These are phyloP conservation scores for Claviceps purpurea DNA, from an alignment of 2,329 filamentous ascomycete genomes.

Conservation along the genomic window DNA sequence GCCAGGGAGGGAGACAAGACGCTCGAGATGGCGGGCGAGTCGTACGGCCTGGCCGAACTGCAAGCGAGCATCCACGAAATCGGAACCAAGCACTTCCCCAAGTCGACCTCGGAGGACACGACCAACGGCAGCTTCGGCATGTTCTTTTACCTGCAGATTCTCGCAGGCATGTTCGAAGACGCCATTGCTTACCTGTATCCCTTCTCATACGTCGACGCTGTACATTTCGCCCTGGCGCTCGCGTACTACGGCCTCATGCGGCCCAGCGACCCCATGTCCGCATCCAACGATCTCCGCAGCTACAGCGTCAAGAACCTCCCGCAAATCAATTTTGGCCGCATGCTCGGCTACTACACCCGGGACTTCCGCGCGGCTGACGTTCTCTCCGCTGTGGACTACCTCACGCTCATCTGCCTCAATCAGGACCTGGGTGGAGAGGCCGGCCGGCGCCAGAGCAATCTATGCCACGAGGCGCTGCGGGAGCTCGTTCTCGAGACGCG, in stretches of 20 bases:
- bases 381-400: conserved; percentile 83
- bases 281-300: conserved; percentile 55
- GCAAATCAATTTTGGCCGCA: conserved; percentile 87
- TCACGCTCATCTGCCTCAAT: conserved; percentile 84
- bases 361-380: conserved; percentile 89
- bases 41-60: conserved; percentile 53
- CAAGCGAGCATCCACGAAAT: conserved; percentile 77
- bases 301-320: conserved; percentile 55
- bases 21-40: conserved; percentile 51
- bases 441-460: conserved; percentile 61
- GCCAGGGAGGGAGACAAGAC: conserved; percentile 51
- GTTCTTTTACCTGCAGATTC: conserved; percentile 83
- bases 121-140: conserved; percentile 71
- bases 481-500: conserved; percentile 94
- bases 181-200: conserved; percentile 83
- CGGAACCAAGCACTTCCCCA: conserved; percentile 79
- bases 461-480: conserved; percentile 85
- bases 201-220: conserved; percentile 83
- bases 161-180: conserved; percentile 88
- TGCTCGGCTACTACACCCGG: conserved; percentile 88
- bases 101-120: conserved; percentile 59
- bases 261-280: conserved; percentile 66
- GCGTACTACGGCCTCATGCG: conserved; percentile 82
- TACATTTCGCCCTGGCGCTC: conserved; percentile 85
- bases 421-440: conserved; percentile 62